phyloP scores from a whole-genome alignment of 352 stramenopile genomes.

The Globisporangium paddicum region DNA sequence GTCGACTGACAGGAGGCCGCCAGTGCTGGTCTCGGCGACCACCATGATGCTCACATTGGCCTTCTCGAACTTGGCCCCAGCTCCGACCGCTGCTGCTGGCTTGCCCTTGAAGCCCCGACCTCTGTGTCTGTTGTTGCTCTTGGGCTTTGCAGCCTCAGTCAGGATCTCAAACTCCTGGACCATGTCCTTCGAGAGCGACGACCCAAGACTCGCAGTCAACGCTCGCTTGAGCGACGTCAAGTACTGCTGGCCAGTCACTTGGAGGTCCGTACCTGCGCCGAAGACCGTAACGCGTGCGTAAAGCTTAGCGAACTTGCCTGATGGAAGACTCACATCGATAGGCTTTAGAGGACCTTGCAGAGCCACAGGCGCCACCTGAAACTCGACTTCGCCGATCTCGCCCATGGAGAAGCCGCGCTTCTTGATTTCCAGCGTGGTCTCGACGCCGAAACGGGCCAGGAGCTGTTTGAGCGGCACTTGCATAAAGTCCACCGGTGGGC shows the following conservation, averaged over 20 bases:
- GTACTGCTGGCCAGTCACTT: conserved; percentile 34
- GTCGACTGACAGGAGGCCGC: conserved; percentile 39
- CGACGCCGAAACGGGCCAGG: conserved; percentile 40
- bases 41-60: conserved; percentile 34
- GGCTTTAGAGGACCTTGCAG: conserved; percentile 11
- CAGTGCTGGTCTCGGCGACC: conserved; percentile 33
- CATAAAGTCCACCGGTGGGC: conserved; percentile 63
- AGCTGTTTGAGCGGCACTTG: conserved; percentile 31
- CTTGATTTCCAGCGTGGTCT: conserved; percentile 24
- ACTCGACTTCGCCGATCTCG: conserved; percentile 30
- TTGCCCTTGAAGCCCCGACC: background rate
- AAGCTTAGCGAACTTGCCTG: conserved; percentile 22
- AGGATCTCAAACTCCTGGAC: conserved; percentile 26
- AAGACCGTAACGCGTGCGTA: conserved; percentile 42
- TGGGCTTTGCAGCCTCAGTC: conserved; percentile 18
- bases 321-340: conserved; percentile 36
- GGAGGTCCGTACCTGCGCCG: conserved; percentile 24
- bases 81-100: background rate
- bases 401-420: conserved; percentile 52
- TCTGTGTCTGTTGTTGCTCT: conserved; percentile 2
- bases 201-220: conserved; percentile 16
- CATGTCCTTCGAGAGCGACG: background rate
- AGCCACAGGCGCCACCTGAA: conserved; percentile 21
- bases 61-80: conserved; percentile 15
- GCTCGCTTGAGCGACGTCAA: conserved; percentile 23